Percentiles rank a stretch among this genome's conserved stretches.
Conservation (phyloP, 352 stramenopile species). For the Elongisporangium prolatum region DNA sequence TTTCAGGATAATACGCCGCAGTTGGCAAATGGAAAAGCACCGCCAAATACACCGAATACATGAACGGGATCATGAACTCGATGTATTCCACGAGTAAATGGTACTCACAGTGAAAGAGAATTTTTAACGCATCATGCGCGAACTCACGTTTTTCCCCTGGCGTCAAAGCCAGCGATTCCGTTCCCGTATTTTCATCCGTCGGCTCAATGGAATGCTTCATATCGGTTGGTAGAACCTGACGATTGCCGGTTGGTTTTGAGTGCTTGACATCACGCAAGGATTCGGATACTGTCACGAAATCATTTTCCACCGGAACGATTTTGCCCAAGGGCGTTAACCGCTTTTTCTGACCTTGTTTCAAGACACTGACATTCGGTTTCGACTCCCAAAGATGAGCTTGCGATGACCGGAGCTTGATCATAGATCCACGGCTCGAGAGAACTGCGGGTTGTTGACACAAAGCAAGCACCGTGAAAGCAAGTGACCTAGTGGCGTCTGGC, state of each 20-base stretch:
- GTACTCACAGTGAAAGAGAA: constrained; percentile 25
- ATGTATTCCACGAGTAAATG: constrained; percentile 18
- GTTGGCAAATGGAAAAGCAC: constrained; percentile 11
- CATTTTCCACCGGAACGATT: not conserved
- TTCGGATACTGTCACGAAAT: not conserved
- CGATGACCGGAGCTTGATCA: not conserved
- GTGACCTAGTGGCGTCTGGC: not conserved
- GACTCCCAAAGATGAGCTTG: not conserved
- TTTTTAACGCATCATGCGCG: not conserved
- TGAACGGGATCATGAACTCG: constrained; percentile 16
- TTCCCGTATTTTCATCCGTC: too few relatives aligned
- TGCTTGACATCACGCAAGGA: too few relatives aligned
- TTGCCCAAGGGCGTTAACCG: not conserved
- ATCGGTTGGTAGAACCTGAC: too few relatives aligned
- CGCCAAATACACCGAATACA: constrained; percentile 15
- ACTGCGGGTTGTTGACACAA: not conserved
- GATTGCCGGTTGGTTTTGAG: too few relatives aligned
- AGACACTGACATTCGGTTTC: not conserved
- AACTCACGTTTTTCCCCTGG: not conserved
- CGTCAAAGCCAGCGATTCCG: too few relatives aligned
- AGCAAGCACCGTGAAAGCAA: not conserved
- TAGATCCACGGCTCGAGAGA: not conserved
- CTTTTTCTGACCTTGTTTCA: not conserved
- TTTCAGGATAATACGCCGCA: constrained; percentile 17
- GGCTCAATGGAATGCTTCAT: too few relatives aligned